Evolutionary conservation across 352 stramenopile species (phyloP).

Genomic region (Pythium brachiatum): DNA sequence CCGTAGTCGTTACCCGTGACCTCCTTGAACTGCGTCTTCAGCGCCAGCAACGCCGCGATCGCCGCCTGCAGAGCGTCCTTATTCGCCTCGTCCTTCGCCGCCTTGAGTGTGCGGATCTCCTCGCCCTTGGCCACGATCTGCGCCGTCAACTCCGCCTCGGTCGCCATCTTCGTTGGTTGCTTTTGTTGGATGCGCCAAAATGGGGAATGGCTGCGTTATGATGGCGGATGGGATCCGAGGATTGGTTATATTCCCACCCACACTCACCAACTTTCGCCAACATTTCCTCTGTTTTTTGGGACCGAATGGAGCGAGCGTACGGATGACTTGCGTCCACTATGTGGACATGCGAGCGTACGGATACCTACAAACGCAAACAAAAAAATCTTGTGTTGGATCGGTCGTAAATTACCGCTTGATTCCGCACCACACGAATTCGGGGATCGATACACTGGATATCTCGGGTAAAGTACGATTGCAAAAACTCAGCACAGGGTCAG

Average conservation of each 20-base stretch:
- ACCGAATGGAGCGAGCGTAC: conserved; percentile 17
- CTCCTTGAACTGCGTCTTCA: conserved; percentile 79
- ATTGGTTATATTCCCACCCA: background rate
- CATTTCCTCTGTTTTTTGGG: background rate
- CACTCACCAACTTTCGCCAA: background rate
- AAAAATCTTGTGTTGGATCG: conserved; percentile 15
- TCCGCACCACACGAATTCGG: conserved; percentile 18
- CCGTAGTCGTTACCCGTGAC: conserved; percentile 71
- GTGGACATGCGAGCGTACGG: conserved; percentile 20
- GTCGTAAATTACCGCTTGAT: conserved; percentile 14
- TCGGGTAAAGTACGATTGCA: background rate
- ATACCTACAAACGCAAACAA: conserved; percentile 21
- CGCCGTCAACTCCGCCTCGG: conserved; percentile 50
- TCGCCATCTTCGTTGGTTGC: conserved; percentile 24
- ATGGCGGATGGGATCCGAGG: background rate
- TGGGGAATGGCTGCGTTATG: background rate
- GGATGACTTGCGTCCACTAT: conserved; percentile 3
- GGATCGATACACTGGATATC: background rate
- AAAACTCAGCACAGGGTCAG: background rate
- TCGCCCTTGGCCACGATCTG: conserved; percentile 69
- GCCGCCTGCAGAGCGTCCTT: conserved; percentile 49
- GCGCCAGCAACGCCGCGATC: conserved; percentile 56
- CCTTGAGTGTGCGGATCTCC: conserved; percentile 71
- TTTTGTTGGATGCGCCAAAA: conserved; percentile 9
- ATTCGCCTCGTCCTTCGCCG: conserved; percentile 44